Evolutionary conservation across 2,329 filamentous ascomycete species (phyloP).

Genomic region (Thelonectria discophora): DNA sequence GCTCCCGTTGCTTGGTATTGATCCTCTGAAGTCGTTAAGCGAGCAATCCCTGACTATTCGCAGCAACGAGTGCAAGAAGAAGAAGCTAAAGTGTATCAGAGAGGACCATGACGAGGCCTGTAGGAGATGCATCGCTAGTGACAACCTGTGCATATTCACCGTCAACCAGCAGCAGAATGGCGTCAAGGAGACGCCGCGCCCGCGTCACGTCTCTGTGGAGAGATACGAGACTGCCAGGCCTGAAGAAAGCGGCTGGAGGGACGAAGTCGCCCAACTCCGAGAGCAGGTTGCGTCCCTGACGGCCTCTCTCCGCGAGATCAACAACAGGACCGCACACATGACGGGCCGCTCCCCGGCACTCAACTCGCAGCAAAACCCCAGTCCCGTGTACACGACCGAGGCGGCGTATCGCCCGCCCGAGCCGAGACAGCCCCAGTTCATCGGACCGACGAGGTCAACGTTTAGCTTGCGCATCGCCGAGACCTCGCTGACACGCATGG

Average conservation of each 20-base stretch:
- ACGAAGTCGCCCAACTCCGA: conserved; percentile 43
- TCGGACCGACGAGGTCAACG: conserved; percentile 48
- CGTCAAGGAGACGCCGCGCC: conserved; percentile 29
- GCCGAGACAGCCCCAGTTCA: conserved; percentile 48
- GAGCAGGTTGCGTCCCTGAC: conserved; percentile 44
- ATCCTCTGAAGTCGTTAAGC: neutral
- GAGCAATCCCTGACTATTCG: conserved; percentile 18
- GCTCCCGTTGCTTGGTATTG: conserved; percentile 49
- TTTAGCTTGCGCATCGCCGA: conserved; percentile 49
- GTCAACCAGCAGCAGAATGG: neutral
- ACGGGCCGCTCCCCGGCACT: conserved; percentile 24
- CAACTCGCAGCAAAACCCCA: conserved; percentile 29
- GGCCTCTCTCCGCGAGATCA: conserved; percentile 36
- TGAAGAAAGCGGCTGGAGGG: conserved; percentile 33
- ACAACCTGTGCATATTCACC: conserved; percentile 40
- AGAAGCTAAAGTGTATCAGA: conserved; percentile 52
- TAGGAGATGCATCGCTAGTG: conserved; percentile 43
- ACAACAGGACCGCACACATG: conserved; percentile 36
- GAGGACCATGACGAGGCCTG: conserved; percentile 39
- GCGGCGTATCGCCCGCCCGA: conserved; percentile 16
- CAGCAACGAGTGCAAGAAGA: conserved; percentile 52
- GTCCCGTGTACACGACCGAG: conserved; percentile 20
- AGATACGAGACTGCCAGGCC: neutral
- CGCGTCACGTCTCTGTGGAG: conserved; percentile 22
- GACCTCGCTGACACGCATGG: conserved; percentile 47